These are phyloP conservation scores for Alternaria sp. DNA, from an alignment of 2,329 filamentous ascomycete genomes.

Conservation along the genomic window DNA sequence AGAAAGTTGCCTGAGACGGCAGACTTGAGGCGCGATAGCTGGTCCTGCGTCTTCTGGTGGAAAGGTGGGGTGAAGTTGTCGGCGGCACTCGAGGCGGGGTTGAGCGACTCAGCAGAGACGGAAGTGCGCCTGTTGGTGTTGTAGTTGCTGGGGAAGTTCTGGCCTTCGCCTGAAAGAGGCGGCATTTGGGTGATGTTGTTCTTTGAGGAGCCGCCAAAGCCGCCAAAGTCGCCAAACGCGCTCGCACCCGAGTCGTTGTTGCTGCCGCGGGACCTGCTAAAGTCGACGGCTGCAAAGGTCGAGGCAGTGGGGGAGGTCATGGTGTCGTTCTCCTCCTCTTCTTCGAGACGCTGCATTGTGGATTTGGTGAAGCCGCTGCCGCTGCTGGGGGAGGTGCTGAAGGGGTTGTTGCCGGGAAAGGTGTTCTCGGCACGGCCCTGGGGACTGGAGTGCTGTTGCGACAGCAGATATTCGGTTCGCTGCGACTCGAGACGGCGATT, in stretches of 20 bases:
- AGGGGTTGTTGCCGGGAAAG: constrained; percentile 83
- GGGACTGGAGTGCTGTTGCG: constrained; percentile 56
- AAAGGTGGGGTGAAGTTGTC: constrained; percentile 91
- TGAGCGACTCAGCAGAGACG: constrained; percentile 94
- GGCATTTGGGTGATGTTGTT: constrained; percentile 51
- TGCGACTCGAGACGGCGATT: constrained; percentile 70
- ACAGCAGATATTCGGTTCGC: constrained; percentile 64
- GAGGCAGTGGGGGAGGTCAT: constrained; percentile 75
- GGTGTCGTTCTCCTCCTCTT: constrained; percentile 82
- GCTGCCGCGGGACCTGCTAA: constrained; percentile 47
- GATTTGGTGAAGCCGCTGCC: constrained; percentile 54
- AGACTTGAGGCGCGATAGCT: constrained; percentile 77
- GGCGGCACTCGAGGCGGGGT: constrained; percentile 81
- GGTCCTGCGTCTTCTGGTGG: constrained; percentile 83
- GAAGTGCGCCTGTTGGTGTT: constrained; percentile 93
- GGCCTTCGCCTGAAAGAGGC: constrained; percentile 62
- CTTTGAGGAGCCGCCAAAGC: constrained; percentile 42
- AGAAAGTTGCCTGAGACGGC: constrained; percentile 92
- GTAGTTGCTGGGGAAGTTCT: constrained; percentile 88
- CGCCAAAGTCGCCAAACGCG: constrained; percentile 51
- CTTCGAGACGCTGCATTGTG: constrained; percentile 70
- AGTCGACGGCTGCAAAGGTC: constrained; percentile 54
- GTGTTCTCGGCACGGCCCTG: constrained; percentile 67
- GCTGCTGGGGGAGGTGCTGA: constrained; percentile 61
- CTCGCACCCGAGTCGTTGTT: constrained; percentile 50